These are phyloP conservation scores for Diaporthe sp. DNA, from an alignment of 2,329 filamentous ascomycete species.

Conservation along the genomic window DNA sequence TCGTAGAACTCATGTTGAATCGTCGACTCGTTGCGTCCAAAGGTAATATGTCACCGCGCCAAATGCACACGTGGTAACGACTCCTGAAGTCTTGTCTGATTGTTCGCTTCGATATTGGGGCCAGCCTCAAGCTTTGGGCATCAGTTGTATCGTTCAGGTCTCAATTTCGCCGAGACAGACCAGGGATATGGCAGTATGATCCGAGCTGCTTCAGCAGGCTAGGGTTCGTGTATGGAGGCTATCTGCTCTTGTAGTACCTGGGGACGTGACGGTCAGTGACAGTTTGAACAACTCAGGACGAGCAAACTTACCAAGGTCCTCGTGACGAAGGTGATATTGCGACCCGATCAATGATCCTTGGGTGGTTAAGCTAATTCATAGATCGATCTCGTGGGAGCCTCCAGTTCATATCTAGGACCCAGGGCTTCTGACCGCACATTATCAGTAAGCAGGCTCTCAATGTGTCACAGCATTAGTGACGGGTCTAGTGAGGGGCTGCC, in stretches of 20 bases:
- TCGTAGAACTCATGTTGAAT: background rate
- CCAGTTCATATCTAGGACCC: background rate
- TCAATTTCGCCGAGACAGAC: too few relatives aligned
- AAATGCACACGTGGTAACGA: too few relatives aligned
- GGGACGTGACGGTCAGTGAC: background rate
- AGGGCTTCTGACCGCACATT: background rate
- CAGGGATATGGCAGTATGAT: background rate
- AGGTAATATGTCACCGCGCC: background rate
- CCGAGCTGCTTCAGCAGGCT: background rate
- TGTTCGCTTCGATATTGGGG: background rate
- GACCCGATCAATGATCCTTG: too few relatives aligned
- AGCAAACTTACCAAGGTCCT: background rate
- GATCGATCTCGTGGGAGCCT: background rate
- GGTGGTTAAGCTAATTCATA: too few relatives aligned
- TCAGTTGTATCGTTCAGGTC: background rate
- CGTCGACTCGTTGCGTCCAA: background rate
- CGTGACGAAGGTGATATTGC: background rate
- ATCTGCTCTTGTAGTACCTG: background rate
- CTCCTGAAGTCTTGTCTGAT: too few relatives aligned
- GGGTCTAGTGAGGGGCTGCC: background rate
- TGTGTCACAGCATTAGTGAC: background rate
- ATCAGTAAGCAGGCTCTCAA: background rate
- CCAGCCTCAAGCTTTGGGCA: background rate
- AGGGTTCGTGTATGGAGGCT: background rate
- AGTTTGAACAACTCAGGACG: background rate